Base-by-base conservation (phyloP, 257 asterid genomes). In the Primulina tabacum region DNA sequence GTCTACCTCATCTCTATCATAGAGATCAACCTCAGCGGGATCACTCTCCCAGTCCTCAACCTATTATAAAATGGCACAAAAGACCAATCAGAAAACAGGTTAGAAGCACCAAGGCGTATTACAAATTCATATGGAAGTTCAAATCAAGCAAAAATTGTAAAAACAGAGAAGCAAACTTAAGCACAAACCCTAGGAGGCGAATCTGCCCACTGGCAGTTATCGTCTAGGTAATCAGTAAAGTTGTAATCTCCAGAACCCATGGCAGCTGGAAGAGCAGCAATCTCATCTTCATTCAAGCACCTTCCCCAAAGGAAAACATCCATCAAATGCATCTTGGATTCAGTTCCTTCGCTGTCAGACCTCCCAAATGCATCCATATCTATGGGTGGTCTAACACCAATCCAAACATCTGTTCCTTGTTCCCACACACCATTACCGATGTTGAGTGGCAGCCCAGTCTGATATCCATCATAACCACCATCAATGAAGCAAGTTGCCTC, bases 21-120 rank as follows among this genome's bases (percentile, higher is more conserved):
- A 94, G 76, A 94, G 96, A 81, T 94, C 99, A 58, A 94, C 97
- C 81, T 94, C 99, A 16, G 97, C 99, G 7, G 97, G 99, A 71
- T 94, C 99, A 57, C 99, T 94, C 80, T 94, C 99, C 99, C 99
- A 94, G 78, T 90, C 99, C 81, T 94, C 99, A 67, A 89, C 95
- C 99, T 93, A 77, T 9, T 35, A 62, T 68, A 38, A 71, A 60
- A 64, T 26, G 28, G 32, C 52, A 24, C 53, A 61, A 61, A 28
- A 67, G 64, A 62, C 20, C 64, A 69, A 73, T 66, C 60, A 71
- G 29, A 17, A 57, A 74, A 75, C 77, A 65, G 55, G 68, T 64
- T 60, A 12, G 60, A 17, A 59, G 14, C 14, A 61, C 18, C 59
- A 62, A 10, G 61, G 20, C 26, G 60, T 32, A 57, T 11, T 16